Evolutionary conservation across 305 asterid genomes (phyloP).

Genomic region (Fraxinus sp.): DNA sequence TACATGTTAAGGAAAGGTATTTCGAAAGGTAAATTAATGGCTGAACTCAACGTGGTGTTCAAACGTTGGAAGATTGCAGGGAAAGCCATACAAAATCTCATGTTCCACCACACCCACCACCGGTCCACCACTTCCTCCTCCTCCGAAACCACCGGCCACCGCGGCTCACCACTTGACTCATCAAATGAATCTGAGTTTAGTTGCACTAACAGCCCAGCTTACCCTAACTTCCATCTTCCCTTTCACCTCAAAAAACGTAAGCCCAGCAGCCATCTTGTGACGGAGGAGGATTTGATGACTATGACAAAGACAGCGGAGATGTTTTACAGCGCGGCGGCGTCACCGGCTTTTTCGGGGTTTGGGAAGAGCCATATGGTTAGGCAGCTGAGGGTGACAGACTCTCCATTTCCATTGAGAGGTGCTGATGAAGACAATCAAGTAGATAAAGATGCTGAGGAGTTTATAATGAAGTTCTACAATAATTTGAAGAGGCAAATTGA

Average conservation of each 20-base stretch:
- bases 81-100: conserved; percentile 50
- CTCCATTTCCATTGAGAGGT: too few relatives aligned
- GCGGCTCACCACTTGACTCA: background rate
- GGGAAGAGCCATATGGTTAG: too few relatives aligned
- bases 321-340: too few relatives aligned
- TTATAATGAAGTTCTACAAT: too few relatives aligned
- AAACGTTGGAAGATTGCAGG: conserved; percentile 63
- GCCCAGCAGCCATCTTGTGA: conserved; percentile 7
- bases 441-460: too few relatives aligned
- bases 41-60: conserved; percentile 44
- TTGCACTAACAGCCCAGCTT: conserved; percentile 44
- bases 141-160: background rate
- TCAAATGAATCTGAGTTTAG: conserved; percentile 47
- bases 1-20: conserved; percentile 50
- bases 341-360: too few relatives aligned
- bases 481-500: too few relatives aligned
- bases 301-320: too few relatives aligned
- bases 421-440: too few relatives aligned
- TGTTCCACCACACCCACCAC: conserved; percentile 49
- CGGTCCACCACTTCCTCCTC: conserved; percentile 19
- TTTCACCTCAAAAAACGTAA: conserved; percentile 35
- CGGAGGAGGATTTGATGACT: too few relatives aligned
- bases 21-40: conserved; percentile 40
- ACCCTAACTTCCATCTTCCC: conserved; percentile 28
- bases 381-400: too few relatives aligned